Conservation (phyloP, 2,329 filamentous ascomycete species). For the Ophiognomonia clavigignenti-juglandacearum region DNA sequence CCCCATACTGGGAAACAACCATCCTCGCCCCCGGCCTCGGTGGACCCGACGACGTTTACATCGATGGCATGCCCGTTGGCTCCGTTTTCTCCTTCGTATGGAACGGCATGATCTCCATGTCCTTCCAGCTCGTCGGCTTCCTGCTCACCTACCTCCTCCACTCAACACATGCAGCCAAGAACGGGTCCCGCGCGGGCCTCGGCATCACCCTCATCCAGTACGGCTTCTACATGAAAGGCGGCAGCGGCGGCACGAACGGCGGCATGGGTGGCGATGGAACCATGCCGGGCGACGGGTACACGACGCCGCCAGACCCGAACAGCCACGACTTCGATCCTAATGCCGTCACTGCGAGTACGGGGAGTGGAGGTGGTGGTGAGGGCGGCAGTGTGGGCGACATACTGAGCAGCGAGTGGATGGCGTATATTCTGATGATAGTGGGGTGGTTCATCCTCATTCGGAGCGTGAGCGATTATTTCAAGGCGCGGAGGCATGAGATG, state of each 20-base stretch:
- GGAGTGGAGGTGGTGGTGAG: conserved; percentile 28
- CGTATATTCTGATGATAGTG: conserved; percentile 91
- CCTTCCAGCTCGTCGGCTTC: conserved; percentile 95
- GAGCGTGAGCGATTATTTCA: conserved; percentile 85
- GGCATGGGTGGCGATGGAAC: conserved; percentile 35
- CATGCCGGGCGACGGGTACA: conserved; percentile 38
- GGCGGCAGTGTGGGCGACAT: conserved; percentile 51
- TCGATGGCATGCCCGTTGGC: conserved; percentile 91
- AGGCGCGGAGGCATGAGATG: conserved; percentile 85
- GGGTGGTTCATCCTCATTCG: conserved; percentile 98
- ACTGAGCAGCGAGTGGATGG: conserved; percentile 77
- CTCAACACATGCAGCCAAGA: conserved; percentile 96
- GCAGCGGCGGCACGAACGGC: conserved; percentile 28
- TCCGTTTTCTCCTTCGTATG: conserved; percentile 83
- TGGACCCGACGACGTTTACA: conserved; percentile 90
- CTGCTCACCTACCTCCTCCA: conserved; percentile 96
- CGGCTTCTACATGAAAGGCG: conserved; percentile 87
- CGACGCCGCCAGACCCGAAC: conserved; percentile 80
- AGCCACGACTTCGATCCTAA: conserved; percentile 80
- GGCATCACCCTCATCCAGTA: conserved; percentile 95
- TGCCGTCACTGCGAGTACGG: conserved; percentile 43
- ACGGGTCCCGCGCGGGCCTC: conserved; percentile 88
- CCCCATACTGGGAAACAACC: conserved; percentile 98
- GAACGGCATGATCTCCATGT: conserved; percentile 96
- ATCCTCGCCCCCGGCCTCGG: conserved; percentile 89